These are phyloP conservation scores for Aspergillus sp. DNA, from an alignment of 2,329 filamentous ascomycete species.

Conservation along the genomic window DNA sequence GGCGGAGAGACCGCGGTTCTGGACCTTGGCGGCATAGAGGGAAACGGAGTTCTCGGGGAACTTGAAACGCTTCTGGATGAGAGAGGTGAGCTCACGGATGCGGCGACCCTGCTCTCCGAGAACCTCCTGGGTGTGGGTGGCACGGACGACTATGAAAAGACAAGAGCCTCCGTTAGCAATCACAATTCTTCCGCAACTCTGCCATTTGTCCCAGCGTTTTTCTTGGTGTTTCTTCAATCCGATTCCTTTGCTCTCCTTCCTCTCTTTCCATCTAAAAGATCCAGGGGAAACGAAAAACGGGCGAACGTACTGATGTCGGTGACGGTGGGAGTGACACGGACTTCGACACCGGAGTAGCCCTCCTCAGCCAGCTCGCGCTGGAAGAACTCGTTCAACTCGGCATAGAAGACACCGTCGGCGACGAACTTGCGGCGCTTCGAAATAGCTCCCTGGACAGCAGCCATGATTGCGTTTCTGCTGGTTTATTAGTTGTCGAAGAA, in stretches of 20 bases:
- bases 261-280: conserved; percentile 14
- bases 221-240: neutral
- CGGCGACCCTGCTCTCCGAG: conserved; percentile 99
- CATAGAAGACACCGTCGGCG: conserved; percentile 99
- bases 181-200: conserved; percentile 9
- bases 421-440: conserved; percentile 70
- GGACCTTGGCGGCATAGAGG: conserved; percentile 99
- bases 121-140: conserved; percentile 99
- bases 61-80: conserved; percentile 99
- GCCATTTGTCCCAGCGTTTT: conserved; percentile 7
- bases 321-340: conserved; percentile 98
- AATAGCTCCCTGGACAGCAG: conserved; percentile 53
- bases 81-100: conserved; percentile 99
- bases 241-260: conserved; percentile 10
- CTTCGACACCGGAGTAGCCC: conserved; percentile 99
- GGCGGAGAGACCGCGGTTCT: conserved; percentile 99
- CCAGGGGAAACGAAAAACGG: conserved; percentile 17
- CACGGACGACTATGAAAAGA: conserved; percentile 76
- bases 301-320: conserved; percentile 83
- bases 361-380: conserved; percentile 99
- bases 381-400: conserved; percentile 99
- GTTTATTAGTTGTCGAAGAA: conserved; percentile 37
- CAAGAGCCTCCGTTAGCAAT: conserved; percentile 35
- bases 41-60: conserved; percentile 99
- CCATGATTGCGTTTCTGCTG: conserved; percentile 47